These are phyloP conservation scores for Candida hungchunana DNA, from an alignment of 805 yeast genomes.

Conservation along the genomic window DNA sequence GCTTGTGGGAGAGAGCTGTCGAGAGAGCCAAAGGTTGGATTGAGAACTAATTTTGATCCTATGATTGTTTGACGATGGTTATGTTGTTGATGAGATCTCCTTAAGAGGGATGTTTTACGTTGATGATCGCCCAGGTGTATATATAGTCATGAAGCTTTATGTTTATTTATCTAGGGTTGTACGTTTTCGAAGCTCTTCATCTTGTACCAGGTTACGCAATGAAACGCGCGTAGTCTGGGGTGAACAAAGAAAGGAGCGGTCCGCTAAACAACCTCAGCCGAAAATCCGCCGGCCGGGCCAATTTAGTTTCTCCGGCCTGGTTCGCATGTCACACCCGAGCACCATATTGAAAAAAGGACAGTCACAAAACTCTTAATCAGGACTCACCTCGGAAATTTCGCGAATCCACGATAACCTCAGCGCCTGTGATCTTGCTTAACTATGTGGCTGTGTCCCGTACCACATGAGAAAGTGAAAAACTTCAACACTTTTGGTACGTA, in stretches of 20 bases:
- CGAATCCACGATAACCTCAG: not conserved
- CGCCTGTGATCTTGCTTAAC: too few species aligned
- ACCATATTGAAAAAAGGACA: constrained; percentile 8
- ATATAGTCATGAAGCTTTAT: constrained; percentile 11
- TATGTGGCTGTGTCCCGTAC: too few species aligned
- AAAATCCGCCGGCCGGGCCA: too few species aligned
- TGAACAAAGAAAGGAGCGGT: not conserved
- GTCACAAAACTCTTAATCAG: constrained; percentile 9
- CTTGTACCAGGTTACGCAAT: too few species aligned
- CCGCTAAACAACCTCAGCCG: too few species aligned
- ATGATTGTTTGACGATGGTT: not conserved
- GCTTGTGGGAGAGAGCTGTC: constrained; percentile 81
- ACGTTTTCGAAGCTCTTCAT: too few species aligned
- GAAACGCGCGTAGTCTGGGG: not conserved
- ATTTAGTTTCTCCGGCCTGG: too few species aligned
- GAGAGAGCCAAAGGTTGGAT: constrained; percentile 83
- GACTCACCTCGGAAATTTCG: not conserved
- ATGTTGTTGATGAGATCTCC: not conserved
- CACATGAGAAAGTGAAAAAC: constrained; percentile 19
- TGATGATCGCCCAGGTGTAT: constrained; percentile 9
- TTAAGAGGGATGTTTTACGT: constrained; percentile 2
- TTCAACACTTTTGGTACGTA: constrained; percentile 32
- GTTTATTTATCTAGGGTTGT: too few species aligned
- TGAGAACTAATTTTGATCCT: constrained; percentile 6
- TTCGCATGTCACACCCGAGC: constrained; percentile 15